Percentiles rank a stretch among this genome's conserved stretches.
Evolutionary conservation across 179 eudicot species (phyloP).

Genomic region (Beta macrorhiza): DNA sequence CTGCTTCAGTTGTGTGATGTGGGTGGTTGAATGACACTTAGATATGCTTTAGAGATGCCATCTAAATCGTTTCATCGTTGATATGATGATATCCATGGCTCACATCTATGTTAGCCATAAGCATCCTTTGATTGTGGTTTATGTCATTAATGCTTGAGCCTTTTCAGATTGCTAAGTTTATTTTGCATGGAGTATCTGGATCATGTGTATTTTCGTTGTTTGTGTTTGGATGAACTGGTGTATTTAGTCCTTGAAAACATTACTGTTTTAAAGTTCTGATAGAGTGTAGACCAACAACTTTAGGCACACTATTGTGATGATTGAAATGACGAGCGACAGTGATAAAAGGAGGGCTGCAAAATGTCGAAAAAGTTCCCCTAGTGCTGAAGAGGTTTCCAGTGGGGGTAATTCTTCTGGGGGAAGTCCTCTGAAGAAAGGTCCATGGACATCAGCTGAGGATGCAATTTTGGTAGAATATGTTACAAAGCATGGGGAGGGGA

Average conservation of each 20-base stretch:
- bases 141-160: not conserved
- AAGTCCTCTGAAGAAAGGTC: constrained; percentile 44
- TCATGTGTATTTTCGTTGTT: not conserved
- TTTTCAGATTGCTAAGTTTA: not conserved
- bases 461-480: constrained; percentile 45
- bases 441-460: constrained; percentile 52
- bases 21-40: not conserved
- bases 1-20: not conserved
- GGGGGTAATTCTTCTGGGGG: constrained; percentile 32
- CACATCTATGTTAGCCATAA: no score
- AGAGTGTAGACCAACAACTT: constrained; percentile 10
- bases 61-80: not conserved
- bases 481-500: constrained; percentile 47
- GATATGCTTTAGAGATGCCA: constrained; percentile 7
- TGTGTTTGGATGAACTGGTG: not conserved
- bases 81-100: no score
- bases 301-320: constrained; percentile 33
- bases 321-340: constrained; percentile 37
- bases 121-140: not conserved
- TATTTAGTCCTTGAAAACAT: not conserved
- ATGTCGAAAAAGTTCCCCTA: constrained; percentile 37
- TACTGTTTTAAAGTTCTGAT: constrained; percentile 4
- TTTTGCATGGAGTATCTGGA: constrained; percentile 6
- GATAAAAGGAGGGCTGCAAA: constrained; percentile 36
- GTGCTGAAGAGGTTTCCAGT: constrained; percentile 36